phyloP scores from a whole-genome alignment of 345 rosid genomes.

The Euphorbia pulcherrima region DNA sequence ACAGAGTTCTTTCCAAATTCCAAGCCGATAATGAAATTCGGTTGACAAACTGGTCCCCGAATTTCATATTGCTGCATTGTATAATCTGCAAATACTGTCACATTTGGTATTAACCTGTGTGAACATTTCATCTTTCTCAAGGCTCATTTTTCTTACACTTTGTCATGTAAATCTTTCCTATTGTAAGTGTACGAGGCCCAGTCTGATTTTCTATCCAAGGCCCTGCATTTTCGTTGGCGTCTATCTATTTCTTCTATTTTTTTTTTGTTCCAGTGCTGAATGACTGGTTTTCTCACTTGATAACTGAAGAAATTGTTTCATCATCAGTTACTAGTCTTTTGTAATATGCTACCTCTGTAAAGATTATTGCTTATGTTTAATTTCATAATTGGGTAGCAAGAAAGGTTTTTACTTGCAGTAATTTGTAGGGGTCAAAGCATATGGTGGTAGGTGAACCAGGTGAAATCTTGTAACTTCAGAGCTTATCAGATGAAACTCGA shows the following conservation, averaged over 20 bases:
- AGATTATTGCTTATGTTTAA: neutral
- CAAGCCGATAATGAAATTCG: conserved; percentile 39
- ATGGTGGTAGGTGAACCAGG: conserved; percentile 7
- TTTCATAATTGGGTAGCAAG: neutral
- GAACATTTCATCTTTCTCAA: conserved; percentile 43
- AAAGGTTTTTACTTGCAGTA: conserved; percentile 15
- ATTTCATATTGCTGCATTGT: conserved; percentile 45
- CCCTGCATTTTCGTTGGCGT: conserved; percentile 7
- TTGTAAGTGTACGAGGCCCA: conserved; percentile 10
- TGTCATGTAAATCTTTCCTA: conserved; percentile 21
- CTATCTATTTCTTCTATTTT: neutral
- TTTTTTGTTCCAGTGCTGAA: neutral
- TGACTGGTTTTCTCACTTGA: neutral
- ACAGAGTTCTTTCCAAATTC: conserved; percentile 44
- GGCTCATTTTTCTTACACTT: conserved; percentile 19
- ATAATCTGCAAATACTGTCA: conserved; percentile 44
- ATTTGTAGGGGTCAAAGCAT: neutral
- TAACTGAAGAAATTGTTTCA: neutral
- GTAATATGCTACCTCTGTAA: neutral
- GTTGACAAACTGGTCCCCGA: conserved; percentile 34
- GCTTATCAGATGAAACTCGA: conserved; percentile 5
- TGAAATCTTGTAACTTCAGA: neutral
- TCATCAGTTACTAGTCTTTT: neutral
- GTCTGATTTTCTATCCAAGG: neutral
- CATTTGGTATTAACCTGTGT: conserved; percentile 46